Conservation (phyloP, 257 asterid genomes). For the Solanum infundibuliforme region DNA sequence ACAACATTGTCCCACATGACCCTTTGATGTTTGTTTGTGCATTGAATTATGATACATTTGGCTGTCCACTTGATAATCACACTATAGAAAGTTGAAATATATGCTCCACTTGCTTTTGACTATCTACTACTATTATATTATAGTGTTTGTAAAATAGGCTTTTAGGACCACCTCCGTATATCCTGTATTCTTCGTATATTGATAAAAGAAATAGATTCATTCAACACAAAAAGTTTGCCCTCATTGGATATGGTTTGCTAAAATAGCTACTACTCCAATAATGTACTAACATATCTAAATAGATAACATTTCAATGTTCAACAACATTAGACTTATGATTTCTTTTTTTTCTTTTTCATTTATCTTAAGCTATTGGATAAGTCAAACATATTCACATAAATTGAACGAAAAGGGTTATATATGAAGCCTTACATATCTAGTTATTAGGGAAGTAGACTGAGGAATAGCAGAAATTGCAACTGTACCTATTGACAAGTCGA, state of each 20-base stretch:
- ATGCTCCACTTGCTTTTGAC: background rate
- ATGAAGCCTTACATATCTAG: background rate
- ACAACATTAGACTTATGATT: background rate
- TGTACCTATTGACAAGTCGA: background rate
- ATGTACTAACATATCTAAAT: background rate
- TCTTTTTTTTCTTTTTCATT: fast-evolving
- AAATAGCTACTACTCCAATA: background rate
- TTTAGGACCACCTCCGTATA: background rate
- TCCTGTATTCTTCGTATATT: background rate
- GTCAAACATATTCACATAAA: background rate
- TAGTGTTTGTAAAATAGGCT: background rate
- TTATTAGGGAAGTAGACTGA: background rate
- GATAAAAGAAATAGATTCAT: background rate
- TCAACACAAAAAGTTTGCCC: background rate
- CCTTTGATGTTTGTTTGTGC: background rate
- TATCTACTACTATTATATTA: background rate
- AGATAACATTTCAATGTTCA: background rate
- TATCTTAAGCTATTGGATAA: no score
- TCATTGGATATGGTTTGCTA: background rate
- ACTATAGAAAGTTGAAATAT: background rate
- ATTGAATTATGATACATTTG: background rate
- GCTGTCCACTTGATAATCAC: background rate
- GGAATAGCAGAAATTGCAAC: background rate
- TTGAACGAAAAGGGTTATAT: background rate
- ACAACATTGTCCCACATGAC: background rate